A percentile compares a stretch with the other conserved stretches of the same genome.
phyloP scores from a whole-genome alignment of 176 grass and related monocot genomes.

The Themeda triandra region DNA sequence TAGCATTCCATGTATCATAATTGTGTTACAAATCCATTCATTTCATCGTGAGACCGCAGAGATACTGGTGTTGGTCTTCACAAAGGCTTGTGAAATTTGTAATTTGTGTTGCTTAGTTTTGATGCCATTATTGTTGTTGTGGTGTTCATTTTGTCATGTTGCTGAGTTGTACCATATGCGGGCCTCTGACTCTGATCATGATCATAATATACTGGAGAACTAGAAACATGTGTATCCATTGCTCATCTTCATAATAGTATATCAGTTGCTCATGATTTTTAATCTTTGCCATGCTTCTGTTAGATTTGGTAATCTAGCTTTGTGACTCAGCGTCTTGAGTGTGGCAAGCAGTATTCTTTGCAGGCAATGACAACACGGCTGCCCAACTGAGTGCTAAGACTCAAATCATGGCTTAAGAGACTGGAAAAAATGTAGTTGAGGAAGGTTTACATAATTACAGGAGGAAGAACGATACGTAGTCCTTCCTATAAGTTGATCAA shows the following conservation, averaged over 20 bases:
- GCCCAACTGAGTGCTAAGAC: neutral
- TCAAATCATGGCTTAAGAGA: neutral
- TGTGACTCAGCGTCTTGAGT: neutral
- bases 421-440: too few relatives aligned
- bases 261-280: neutral
- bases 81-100: conserved; percentile 18
- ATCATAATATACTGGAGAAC: neutral
- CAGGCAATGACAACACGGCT: neutral
- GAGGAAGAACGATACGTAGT: too few relatives aligned
- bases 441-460: too few relatives aligned
- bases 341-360: neutral
- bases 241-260: neutral
- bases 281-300: neutral
- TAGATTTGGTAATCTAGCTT: neutral
- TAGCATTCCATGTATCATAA: neutral
- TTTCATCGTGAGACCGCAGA: neutral
- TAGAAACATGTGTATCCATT: neutral
- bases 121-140: neutral
- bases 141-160: conserved; percentile 13
- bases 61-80: neutral
- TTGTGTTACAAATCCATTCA: conserved; percentile 7
- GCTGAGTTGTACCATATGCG: conserved; percentile 11
- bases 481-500: too few relatives aligned
- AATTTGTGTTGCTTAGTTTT: conserved; percentile 35
- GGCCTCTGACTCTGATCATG: neutral